Base-by-base conservation (phyloP, 305 asterid genomes). In the Euphrasia arctica region DNA sequence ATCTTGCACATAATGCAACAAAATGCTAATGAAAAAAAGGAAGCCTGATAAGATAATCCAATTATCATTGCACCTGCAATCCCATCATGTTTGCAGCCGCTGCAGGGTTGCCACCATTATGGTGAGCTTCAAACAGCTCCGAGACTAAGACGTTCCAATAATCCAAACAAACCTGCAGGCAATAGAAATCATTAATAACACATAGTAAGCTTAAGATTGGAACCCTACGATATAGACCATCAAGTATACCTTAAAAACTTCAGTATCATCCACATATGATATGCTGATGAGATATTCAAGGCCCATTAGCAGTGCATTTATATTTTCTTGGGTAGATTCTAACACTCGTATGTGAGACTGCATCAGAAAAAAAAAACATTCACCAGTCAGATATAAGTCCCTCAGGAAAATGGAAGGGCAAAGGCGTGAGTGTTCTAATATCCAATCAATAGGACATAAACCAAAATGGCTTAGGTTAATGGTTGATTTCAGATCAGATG, bases 261-360 rank as follows among this genome's bases (percentile, higher is more conserved):
- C 99, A 18, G 93, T 94, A 76, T 94, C 99, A 69, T 94, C 99
- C 62, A 91, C 99, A 58, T 94, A 94, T 3, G 99, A 94, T 66
- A 88, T 91, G 69, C 75, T 80, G 69, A 89, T 86, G 70, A 94
- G 91, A 81, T 91, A 94, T 65, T 94, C 99, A 54, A 94, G 97
- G 50, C 99, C 98, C 76, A 72, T 58, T 67, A 86, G 75, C 63
- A 94, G 78, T 39, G 85, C 78, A 78, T 64, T 79, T 62, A 83
- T 78, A 78, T 82, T 87, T 74, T 94, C 99, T 77, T 75, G 96
- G 4, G 87, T 72, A 65, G 84, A 78, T 74, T 94, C 99, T 61
- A 94, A 78, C 48, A 94, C 86, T 60, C 91, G 90, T 47, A 91
- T 85, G 77, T 94, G 99, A 80, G 80, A 78, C 99, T 94, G 95